These are phyloP conservation scores for Quercus glauca DNA, from an alignment of 306 rosid genomes.

Conservation along the genomic window DNA sequence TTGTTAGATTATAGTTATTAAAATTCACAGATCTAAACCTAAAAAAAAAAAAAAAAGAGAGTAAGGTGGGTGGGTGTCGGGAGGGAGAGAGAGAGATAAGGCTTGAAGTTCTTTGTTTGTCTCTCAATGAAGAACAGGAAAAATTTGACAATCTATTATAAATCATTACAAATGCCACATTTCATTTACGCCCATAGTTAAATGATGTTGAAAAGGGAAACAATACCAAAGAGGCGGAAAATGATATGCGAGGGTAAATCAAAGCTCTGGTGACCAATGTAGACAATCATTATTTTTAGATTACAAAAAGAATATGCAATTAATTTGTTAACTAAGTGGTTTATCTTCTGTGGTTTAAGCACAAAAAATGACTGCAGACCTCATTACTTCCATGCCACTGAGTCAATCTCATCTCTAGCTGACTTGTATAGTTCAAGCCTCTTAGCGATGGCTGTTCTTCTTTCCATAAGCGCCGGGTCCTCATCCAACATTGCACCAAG, in stretches of 20 bases:
- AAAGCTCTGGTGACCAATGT: conserved; percentile 18
- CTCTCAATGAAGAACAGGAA: no score
- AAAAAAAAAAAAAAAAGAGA: no score
- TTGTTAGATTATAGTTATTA: no score
- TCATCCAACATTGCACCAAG: conserved; percentile 93
- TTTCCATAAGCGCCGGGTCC: conserved; percentile 92
- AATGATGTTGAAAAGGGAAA: no score
- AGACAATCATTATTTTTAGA: not conserved
- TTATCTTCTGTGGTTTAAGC: not conserved
- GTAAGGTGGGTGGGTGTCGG: no score
- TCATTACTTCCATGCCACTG: conserved; percentile 86
- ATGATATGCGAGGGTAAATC: conserved; percentile 31
- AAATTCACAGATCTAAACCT: no score
- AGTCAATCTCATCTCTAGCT: conserved; percentile 92
- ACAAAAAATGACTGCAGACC: not conserved
- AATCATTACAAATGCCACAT: not conserved
- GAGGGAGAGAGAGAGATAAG: no score
- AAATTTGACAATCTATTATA: not conserved
- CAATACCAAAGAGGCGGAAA: not conserved
- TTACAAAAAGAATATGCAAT: conserved; percentile 10
- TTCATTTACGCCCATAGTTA: not conserved
- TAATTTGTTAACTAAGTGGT: not conserved
- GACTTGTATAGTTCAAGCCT: conserved; percentile 95
- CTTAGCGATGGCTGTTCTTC: conserved; percentile 68
- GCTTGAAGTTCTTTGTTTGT: no score